phyloP scores from a whole-genome alignment of 805 yeast species.

The Pichia cabralensis region DNA sequence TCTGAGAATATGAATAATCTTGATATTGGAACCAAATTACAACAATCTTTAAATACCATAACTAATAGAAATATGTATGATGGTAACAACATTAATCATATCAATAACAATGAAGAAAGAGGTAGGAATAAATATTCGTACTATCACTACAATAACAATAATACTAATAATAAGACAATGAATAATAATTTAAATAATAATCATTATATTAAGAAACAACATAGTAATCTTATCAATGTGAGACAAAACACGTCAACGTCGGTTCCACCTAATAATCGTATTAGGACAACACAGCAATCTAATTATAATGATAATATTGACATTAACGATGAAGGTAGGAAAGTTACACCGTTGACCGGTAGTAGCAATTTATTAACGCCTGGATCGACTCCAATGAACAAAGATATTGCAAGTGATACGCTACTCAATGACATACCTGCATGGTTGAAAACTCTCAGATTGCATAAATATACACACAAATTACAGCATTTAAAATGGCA shows the following conservation, averaged over 20 bases:
- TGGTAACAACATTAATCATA: neutral
- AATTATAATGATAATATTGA: too few species aligned
- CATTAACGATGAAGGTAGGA: too few species aligned
- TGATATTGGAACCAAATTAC: constrained; percentile 16
- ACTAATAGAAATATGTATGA: constrained; percentile 19
- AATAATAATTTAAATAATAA: neutral
- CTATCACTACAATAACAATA: constrained; percentile 1
- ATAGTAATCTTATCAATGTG: too few species aligned
- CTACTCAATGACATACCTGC: constrained; percentile 72
- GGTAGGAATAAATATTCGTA: constrained; percentile 9
- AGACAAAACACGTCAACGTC: too few species aligned
- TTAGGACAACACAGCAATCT: too few species aligned
- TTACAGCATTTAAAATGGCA: constrained; percentile 70
- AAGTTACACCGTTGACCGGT: too few species aligned
- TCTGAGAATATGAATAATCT: constrained; percentile 2
- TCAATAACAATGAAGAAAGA: constrained; percentile 7
- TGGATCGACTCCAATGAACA: neutral
- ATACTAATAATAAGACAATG: neutral
- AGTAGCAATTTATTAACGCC: too few species aligned
- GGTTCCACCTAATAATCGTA: constrained; percentile 11
- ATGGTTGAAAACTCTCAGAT: constrained; percentile 82
- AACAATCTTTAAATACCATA: constrained; percentile 21
- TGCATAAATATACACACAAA: constrained; percentile 90
- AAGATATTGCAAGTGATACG: constrained; percentile 41
- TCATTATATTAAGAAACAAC: neutral